Percentiles rank a stretch among this genome's conserved stretches.
These are phyloP conservation scores for Daldinia decipiens DNA, from an alignment of 495 filamentous ascomycete genomes.

Conservation along the genomic window DNA sequence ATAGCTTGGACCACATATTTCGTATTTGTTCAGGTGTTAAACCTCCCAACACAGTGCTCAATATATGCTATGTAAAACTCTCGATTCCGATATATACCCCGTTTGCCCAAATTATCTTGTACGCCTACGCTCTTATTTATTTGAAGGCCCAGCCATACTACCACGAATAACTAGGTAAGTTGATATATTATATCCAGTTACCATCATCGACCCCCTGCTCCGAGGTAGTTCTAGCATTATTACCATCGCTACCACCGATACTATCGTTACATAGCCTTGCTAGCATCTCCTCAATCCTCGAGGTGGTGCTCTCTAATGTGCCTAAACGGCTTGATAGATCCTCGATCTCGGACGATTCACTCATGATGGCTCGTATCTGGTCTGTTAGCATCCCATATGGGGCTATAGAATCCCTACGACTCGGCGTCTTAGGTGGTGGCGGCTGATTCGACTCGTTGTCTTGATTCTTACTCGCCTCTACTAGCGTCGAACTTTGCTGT, in stretches of 20 bases:
- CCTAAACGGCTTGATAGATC: constrained; percentile 51
- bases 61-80: neutral
- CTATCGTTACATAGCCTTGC: constrained; percentile 39
- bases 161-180: neutral
- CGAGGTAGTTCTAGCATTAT: neutral
- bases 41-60: neutral
- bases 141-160: neutral
- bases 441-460: constrained; percentile 21
- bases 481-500: constrained; percentile 43
- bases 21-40: neutral
- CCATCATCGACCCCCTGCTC: constrained; percentile 14
- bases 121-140: neutral
- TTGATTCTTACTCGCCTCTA: constrained; percentile 38
- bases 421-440: constrained; percentile 40
- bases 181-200: neutral
- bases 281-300: constrained; percentile 54
- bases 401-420: constrained; percentile 59
- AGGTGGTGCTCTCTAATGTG: constrained; percentile 51
- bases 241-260: neutral
- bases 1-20: neutral
- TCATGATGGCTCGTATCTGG: constrained; percentile 52
- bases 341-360: constrained; percentile 52
- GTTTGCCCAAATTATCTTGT: neutral
- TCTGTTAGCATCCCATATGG: constrained; percentile 52
- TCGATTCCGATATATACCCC: neutral